Evolutionary conservation across 495 filamentous ascomycete genomes (phyloP), one percentile per base, ranked within the genome.

Genomic region (Neurospora tetraspora): DNA sequence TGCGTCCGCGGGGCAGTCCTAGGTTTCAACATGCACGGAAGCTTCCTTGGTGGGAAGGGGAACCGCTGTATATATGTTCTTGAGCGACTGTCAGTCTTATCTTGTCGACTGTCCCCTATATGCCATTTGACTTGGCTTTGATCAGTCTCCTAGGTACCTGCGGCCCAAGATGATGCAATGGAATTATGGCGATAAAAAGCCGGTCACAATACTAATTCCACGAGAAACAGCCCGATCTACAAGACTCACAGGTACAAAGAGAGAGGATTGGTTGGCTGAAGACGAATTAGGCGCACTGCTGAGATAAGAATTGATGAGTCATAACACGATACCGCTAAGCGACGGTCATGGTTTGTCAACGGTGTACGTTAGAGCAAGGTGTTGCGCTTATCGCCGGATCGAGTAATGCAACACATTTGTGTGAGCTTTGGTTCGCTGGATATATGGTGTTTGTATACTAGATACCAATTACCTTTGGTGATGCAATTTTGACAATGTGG

Each of bases 1-100:
- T 7, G 77, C 70, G 38, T 73, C 76, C 5, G 78, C 78, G 3
- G 79, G 12, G 27, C 53, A 65, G 3, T 34, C 27, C 31, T 65
- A 65, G 53, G 27, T 65, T 65, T 65, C 53, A 65, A 34, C 14
- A 65, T 65, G 53, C 53, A 65, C 53, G 27, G 53, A 34, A 34
- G 14, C 53, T 65, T 34, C 53, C 53, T 34, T 65, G 27, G 7
- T 65, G 14, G 7, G 27, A 16, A 65, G 27, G 53, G 53, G 2
- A 65, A 65, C 53, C 14, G 47, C 31, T 65, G 27, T 65, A 34
- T 31, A 65, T 34, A 65, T 65, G 6, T 34, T 65, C 27, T 36
- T 65, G 53, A 65, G 53, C 53, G 53, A 65, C 53, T 61, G 7
- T 18, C 12, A 65, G 53, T 61, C 53, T 31, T 61, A 12, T 14